phyloP scores from a whole-genome alignment of 2,329 filamentous ascomycete species.

The Diaporthe ampelina region DNA sequence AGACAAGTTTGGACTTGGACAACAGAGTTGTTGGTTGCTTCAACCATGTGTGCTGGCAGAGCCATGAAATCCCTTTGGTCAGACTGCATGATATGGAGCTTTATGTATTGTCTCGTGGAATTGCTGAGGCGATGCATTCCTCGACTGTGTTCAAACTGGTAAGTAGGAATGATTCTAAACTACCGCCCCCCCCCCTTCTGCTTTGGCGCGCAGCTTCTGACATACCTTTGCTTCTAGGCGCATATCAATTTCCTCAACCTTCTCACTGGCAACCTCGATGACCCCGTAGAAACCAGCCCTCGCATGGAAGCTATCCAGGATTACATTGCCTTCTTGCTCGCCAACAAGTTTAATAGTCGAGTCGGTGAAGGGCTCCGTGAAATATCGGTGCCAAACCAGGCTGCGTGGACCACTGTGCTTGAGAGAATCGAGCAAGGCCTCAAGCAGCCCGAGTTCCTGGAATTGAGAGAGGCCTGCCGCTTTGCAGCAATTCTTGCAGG shows the following conservation, averaged over 20 bases:
- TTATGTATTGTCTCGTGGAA: conserved; percentile 30
- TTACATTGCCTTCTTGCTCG: conserved; percentile 34
- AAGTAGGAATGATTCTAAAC: not conserved
- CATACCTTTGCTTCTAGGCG: not conserved
- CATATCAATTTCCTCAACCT: conserved; percentile 22
- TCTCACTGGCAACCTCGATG: conserved; percentile 9
- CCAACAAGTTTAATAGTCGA: conserved; percentile 39
- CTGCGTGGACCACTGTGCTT: conserved; percentile 26
- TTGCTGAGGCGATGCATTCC: conserved; percentile 33
- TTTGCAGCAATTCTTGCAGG: conserved; percentile 35
- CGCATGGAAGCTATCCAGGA: conserved; percentile 29
- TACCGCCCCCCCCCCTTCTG: not conserved
- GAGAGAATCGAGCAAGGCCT: conserved; percentile 29
- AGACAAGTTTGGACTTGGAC: conserved; percentile 32
- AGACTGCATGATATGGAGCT: conserved; percentile 13
- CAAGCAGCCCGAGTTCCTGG: conserved; percentile 15
- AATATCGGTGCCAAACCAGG: not conserved
- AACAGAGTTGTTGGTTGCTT: conserved; percentile 36
- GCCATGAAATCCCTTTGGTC: not conserved
- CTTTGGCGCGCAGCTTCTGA: not conserved
- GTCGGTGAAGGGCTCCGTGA: not conserved
- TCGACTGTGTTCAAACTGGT: conserved; percentile 28
- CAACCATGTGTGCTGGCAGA: not conserved
- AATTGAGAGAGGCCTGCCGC: conserved; percentile 25
- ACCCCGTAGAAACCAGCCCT: not conserved